Base-by-base conservation (phyloP, 257 asterid genomes). In the Solanum virginianum region DNA sequence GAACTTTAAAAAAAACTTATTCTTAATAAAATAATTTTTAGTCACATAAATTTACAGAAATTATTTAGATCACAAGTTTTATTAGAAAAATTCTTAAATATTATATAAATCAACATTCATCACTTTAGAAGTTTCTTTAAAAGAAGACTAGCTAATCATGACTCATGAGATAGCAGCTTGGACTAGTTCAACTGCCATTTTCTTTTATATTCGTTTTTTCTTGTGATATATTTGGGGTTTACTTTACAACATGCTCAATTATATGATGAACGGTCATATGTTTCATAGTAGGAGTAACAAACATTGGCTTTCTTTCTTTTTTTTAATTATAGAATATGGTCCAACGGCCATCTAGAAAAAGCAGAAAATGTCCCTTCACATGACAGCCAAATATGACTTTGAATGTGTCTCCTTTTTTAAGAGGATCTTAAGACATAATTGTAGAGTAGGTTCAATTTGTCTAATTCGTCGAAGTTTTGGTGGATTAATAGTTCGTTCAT, bases 381-480 rank as follows among this genome's bases (percentile, higher is more conserved):
- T 74, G 60, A 74, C 81, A 74, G 60, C 81, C 24, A 74, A 22
- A 4, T 74, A 14, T 22, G 81, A 74, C 60, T 12, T 14, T 13
- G 69, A 29, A 65, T 65, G 45, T 26, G 6, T 26, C n/a, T 13
- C 20, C 3, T 54, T 6, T 54, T 51, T 15, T 51, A 51, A 5
- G 18, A 16, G 1, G 26, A 20, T 45, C 51, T 36, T 36, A 0
- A 36, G 41, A 32, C 3, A 4, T 36, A 6, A 36, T 36, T 36
- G 41, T 5, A 36, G 6, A 36, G 4, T 3, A 32, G 36, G 2
- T 29, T 29, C 26, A 1, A n/a, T n/a, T n/a, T n/a, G n/a, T 1
- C 26, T 1, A 29, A 29, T 29, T 2, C 0, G 1, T 2, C 2
- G 29, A 32, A 32, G 0, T 32, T 32, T 32, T 0, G 0, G 0